Percentiles rank a stretch among this genome's conserved stretches.
Evolutionary conservation across 1,284 basidiomycete genomes (phyloP).

Genomic region (Testicularia cyperi): DNA sequence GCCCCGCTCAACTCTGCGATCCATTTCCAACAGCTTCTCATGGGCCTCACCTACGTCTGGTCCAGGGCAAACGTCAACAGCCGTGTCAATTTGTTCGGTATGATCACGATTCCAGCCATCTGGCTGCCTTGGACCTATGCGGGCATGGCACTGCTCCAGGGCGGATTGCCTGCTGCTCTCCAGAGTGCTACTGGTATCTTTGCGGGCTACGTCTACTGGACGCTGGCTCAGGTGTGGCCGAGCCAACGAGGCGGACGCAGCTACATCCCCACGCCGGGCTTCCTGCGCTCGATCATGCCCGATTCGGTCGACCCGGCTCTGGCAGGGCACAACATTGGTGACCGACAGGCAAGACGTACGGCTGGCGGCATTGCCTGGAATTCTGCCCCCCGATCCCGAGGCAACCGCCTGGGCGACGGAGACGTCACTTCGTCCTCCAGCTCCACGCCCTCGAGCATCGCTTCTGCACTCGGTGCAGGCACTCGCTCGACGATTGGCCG

Average conservation of each 20-base stretch:
- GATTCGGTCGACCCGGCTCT: constrained; percentile 45
- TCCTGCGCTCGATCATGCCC: constrained; percentile 24
- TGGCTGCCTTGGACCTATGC: constrained; percentile 74
- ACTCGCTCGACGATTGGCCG: constrained; percentile 7
- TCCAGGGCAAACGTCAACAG: constrained; percentile 34
- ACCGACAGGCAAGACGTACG: constrained; percentile 30
- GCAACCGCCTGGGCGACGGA: constrained; percentile 1
- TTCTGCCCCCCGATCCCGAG: constrained; percentile 2
- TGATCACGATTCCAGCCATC: constrained; percentile 64
- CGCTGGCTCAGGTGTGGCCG: constrained; percentile 24
- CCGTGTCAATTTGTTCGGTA: constrained; percentile 46
- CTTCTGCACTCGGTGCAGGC: constrained; percentile 21
- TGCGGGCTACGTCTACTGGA: constrained; percentile 69
- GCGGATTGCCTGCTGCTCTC: constrained; percentile 68
- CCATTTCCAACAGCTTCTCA: constrained; percentile 71
- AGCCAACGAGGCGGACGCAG: constrained; percentile 20
- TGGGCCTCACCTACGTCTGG: constrained; percentile 64
- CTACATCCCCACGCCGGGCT: constrained; percentile 28
- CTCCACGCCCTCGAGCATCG: constrained; percentile 9
- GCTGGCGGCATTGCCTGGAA: constrained; percentile 36
- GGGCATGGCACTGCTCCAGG: constrained; percentile 70
- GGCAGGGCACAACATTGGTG: constrained; percentile 26
- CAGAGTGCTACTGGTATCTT: constrained; percentile 70
- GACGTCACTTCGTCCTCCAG: constrained; percentile 1
- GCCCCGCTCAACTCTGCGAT: constrained; percentile 68